These are phyloP conservation scores for Oryza meyeriana DNA, from an alignment of 176 grass and related monocot genomes.

Conservation along the genomic window DNA sequence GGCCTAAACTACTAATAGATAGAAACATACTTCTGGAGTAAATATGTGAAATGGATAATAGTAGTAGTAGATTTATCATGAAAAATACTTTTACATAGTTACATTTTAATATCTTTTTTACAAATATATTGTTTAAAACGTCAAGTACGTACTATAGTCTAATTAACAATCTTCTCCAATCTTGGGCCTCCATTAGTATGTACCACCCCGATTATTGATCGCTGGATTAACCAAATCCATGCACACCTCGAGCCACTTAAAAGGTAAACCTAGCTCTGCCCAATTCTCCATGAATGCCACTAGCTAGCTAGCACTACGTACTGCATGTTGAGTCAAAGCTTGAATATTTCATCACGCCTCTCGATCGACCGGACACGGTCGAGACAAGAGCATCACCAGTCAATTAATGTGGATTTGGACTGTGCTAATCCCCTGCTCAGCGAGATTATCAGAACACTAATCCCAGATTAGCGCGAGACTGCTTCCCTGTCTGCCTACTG, in stretches of 20 bases:
- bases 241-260: slow-evolving; percentile 65
- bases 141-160: background rate
- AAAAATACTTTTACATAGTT: too few relatives aligned
- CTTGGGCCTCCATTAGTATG: background rate
- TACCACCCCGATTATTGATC: background rate
- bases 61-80: too few relatives aligned
- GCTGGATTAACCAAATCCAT: slow-evolving; percentile 30
- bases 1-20: too few relatives aligned
- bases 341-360: background rate
- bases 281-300: slow-evolving; percentile 28
- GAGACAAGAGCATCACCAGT: background rate
- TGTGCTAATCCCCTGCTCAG: slow-evolving; percentile 4
- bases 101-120: too few relatives aligned
- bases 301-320: background rate
- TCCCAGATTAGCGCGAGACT: slow-evolving; percentile 53
- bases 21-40: too few relatives aligned
- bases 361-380: background rate
- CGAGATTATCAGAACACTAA: slow-evolving; percentile 45
- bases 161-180: background rate
- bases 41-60: too few relatives aligned
- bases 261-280: slow-evolving; percentile 15
- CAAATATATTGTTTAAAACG: background rate
- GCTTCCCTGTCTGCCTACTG: slow-evolving; percentile 42
- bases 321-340: slow-evolving; percentile 53
- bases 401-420: slow-evolving; percentile 40